Percentiles rank a stretch among this genome's conserved stretches.
Conservation (phyloP, 257 asterid species). For the Solanum sitiens region DNA sequence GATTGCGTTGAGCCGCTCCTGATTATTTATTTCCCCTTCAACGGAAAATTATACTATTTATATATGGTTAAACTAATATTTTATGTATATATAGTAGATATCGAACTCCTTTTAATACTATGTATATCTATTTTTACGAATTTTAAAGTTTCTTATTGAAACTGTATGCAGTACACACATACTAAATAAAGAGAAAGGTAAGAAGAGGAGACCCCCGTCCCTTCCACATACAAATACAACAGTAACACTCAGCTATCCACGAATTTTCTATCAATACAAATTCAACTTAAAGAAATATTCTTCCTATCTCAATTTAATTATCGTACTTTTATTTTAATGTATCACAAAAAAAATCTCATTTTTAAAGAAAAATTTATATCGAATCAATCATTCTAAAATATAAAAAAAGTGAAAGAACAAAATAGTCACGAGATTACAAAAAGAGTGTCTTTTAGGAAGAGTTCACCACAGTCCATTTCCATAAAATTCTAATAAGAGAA, state of each 20-base stretch:
- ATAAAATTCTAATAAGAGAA: neutral
- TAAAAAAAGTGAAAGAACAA: neutral
- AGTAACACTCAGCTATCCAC: neutral
- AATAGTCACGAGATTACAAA: constrained; percentile 24
- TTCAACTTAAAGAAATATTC: too few relatives aligned
- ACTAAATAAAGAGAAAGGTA: neutral
- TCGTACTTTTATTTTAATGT: neutral
- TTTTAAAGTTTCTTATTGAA: too few relatives aligned
- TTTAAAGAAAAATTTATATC: too few relatives aligned
- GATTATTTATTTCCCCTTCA: rapidly evolving
- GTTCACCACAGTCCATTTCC: neutral
- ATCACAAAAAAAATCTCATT: too few relatives aligned
- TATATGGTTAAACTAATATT: too few relatives aligned
- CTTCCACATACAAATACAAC: neutral
- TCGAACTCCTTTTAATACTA: too few relatives aligned
- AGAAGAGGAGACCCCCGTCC: neutral
- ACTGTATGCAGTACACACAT: neutral
- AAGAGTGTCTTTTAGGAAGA: constrained; percentile 9
- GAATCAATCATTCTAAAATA: too few relatives aligned
- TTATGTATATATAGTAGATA: too few relatives aligned
- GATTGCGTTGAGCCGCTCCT: too few relatives aligned
- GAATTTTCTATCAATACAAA: neutral
- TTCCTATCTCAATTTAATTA: too few relatives aligned
- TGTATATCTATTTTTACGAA: too few relatives aligned
- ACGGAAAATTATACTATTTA: too few relatives aligned